Percentiles rank a stretch among this genome's conserved stretches.
These are phyloP conservation scores for Phytophthora constricta DNA, from an alignment of 352 stramenopile species.

Conservation along the genomic window DNA sequence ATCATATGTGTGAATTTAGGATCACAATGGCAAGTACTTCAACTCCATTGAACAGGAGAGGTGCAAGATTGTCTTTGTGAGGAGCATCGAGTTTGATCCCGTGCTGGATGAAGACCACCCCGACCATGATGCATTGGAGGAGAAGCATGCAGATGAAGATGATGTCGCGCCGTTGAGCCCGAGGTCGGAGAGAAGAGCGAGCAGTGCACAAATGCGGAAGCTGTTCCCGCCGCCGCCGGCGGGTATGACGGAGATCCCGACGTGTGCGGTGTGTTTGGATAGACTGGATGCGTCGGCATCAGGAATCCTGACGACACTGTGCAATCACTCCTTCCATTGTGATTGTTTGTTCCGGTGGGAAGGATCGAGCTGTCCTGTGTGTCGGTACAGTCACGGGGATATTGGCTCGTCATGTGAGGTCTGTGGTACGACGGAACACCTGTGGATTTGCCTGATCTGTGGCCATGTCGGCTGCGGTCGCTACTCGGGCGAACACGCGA, in stretches of 20 bases:
- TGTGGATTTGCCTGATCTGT: slow-evolving; percentile 98
- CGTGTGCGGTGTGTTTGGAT: slow-evolving; percentile 93
- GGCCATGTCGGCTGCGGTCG: slow-evolving; percentile 96
- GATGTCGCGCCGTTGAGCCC: slow-evolving; percentile 9
- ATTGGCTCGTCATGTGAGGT: slow-evolving; percentile 93
- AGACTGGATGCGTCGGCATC: slow-evolving; percentile 85
- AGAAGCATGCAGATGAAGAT: slow-evolving; percentile 30
- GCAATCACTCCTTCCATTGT: slow-evolving; percentile 98
- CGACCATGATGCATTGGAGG: slow-evolving; percentile 29
- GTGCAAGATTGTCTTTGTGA: slow-evolving; percentile 92
- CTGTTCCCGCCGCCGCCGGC: slow-evolving; percentile 67
- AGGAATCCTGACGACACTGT: slow-evolving; percentile 96
- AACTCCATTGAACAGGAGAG: slow-evolving; percentile 92
- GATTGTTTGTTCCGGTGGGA: slow-evolving; percentile 96
- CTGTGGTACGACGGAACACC: slow-evolving; percentile 93
- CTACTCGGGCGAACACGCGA: slow-evolving; percentile 95
- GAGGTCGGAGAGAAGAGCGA: slow-evolving; percentile 33
- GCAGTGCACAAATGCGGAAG: slow-evolving; percentile 40
- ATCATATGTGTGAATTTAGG: slow-evolving; percentile 30
- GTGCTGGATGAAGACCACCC: slow-evolving; percentile 32
- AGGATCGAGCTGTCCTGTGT: slow-evolving; percentile 96
- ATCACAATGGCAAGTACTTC: slow-evolving; percentile 91
- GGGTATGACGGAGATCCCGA: slow-evolving; percentile 89
- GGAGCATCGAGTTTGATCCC: slow-evolving; percentile 86
- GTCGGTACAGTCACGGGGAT: slow-evolving; percentile 95